Evolutionary conservation across 768 basidiomycete genomes (phyloP).

Genomic region (Termitomyces sp.): DNA sequence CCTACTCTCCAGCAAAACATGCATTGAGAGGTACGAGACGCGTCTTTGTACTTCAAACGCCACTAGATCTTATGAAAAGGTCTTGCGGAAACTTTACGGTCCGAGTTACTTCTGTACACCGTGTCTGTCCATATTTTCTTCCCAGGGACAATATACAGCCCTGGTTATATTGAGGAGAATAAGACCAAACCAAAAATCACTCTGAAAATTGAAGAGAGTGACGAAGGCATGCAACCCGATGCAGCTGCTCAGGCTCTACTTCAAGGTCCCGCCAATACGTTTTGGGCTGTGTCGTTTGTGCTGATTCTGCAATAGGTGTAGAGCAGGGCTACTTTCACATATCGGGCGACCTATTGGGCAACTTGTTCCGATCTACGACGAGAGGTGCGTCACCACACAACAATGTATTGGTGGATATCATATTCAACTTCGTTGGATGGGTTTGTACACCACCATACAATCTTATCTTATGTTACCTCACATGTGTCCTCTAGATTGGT

Average conservation of each 20-base stretch:
- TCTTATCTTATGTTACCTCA: background rate
- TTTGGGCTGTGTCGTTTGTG: background rate
- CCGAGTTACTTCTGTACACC: constrained; percentile 75
- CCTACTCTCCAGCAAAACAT: constrained; percentile 84
- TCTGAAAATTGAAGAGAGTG: constrained; percentile 73
- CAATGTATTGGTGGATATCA: constrained; percentile 53
- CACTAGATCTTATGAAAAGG: constrained; percentile 36
- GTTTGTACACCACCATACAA: constrained; percentile 29
- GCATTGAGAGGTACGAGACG: constrained; percentile 68
- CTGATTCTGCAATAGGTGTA: constrained; percentile 47
- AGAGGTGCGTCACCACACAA: constrained; percentile 63
- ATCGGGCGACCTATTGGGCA: constrained; percentile 65
- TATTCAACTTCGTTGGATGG: constrained; percentile 43
- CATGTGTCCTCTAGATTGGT: constrained; percentile 36
- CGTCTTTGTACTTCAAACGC: constrained; percentile 1
- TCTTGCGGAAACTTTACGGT: constrained; percentile 82
- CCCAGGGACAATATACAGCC: constrained; percentile 77
- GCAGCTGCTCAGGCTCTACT: constrained; percentile 57
- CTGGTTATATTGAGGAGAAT: constrained; percentile 77
- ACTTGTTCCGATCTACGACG: constrained; percentile 66
- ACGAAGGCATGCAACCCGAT: constrained; percentile 62
- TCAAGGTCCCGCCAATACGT: constrained; percentile 37
- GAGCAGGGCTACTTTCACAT: constrained; percentile 75
- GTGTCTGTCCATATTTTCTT: constrained; percentile 81
- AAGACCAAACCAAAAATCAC: constrained; percentile 75